These are phyloP conservation scores for Mortierella sp. DNA, from an alignment of 371 early-diverging fungal genomes.

Conservation along the genomic window DNA sequence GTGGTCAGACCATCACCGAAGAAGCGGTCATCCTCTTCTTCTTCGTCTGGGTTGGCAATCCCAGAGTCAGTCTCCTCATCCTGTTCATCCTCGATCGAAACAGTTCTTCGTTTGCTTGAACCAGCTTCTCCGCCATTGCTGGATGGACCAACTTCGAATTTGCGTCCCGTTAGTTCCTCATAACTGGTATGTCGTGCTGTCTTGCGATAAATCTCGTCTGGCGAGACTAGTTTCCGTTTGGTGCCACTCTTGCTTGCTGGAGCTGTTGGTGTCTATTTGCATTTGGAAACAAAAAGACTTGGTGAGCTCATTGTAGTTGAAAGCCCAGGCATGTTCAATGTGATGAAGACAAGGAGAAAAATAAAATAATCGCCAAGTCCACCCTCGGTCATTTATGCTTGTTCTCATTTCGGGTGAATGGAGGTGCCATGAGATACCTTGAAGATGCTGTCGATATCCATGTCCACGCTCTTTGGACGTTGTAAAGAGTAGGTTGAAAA, in stretches of 20 bases:
- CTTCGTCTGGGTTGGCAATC: slow-evolving; percentile 55
- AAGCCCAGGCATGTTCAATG: neutral
- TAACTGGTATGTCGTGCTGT: slow-evolving; percentile 45
- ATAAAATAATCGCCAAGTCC: too few species aligned
- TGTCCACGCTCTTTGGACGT: slow-evolving; percentile 38
- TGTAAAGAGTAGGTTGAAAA: neutral
- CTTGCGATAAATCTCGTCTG: slow-evolving; percentile 47
- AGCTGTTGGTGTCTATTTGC: slow-evolving; percentile 36
- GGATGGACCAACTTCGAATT: slow-evolving; percentile 25
- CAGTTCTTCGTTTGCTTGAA: slow-evolving; percentile 35
- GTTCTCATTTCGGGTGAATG: too few species aligned
- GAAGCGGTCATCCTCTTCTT: slow-evolving; percentile 82
- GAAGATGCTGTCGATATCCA: slow-evolving; percentile 80
- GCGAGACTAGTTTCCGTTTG: slow-evolving; percentile 40
- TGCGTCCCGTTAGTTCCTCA: slow-evolving; percentile 51
- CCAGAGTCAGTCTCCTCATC: slow-evolving; percentile 38
- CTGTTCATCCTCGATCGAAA: slow-evolving; percentile 58
- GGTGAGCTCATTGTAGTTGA: too few species aligned
- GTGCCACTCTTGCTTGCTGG: slow-evolving; percentile 34
- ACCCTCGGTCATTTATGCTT: too few species aligned
- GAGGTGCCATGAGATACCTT: slow-evolving; percentile 56
- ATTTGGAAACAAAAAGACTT: neutral
- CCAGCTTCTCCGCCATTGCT: slow-evolving; percentile 20
- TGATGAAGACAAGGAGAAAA: too few species aligned
- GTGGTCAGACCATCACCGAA: slow-evolving; percentile 87